These are phyloP conservation scores for Krasilnikovozyma curviuscula DNA, from an alignment of 768 basidiomycete genomes.

Conservation along the genomic window DNA sequence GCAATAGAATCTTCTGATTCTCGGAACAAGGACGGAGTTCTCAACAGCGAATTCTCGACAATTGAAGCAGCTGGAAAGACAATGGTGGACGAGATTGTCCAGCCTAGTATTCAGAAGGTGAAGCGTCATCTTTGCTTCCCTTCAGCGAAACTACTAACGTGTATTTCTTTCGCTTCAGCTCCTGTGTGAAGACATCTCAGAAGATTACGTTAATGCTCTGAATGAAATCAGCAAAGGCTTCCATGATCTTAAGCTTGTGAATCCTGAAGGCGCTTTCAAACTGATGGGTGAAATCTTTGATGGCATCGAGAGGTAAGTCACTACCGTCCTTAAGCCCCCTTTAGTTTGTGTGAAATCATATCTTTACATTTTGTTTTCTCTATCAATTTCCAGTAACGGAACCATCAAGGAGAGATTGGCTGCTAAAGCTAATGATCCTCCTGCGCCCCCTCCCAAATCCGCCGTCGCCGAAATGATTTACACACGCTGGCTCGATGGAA, in stretches of 20 bases:
- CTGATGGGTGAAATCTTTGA: conserved; percentile 73
- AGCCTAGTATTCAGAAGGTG: conserved; percentile 60
- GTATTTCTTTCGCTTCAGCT: conserved; percentile 5
- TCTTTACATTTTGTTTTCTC: neutral
- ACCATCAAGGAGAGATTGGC: neutral
- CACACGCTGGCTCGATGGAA: conserved; percentile 11
- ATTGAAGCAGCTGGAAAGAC: conserved; percentile 22
- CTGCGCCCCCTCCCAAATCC: neutral
- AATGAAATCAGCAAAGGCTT: conserved; percentile 83
- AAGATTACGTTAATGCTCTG: conserved; percentile 67
- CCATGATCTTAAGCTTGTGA: conserved; percentile 58
- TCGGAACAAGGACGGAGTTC: neutral
- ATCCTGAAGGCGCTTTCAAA: conserved; percentile 68
- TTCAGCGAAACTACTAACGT: neutral
- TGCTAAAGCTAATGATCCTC: neutral
- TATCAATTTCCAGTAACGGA: conserved; percentile 2
- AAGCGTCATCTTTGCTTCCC: conserved; percentile 18
- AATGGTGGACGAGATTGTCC: conserved; percentile 64
- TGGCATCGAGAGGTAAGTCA: conserved; percentile 71
- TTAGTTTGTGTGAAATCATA: too few species aligned
- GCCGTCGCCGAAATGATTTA: conserved; percentile 10
- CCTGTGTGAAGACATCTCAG: conserved; percentile 47
- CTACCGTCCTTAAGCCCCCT: neutral
- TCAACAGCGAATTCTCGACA: conserved; percentile 1
- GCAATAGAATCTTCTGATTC: neutral